Evolutionary conservation across 2,329 filamentous ascomycete species (phyloP), one percentile per base, ranked within the genome.

Genomic region (Aspergillus costaricaensis): DNA sequence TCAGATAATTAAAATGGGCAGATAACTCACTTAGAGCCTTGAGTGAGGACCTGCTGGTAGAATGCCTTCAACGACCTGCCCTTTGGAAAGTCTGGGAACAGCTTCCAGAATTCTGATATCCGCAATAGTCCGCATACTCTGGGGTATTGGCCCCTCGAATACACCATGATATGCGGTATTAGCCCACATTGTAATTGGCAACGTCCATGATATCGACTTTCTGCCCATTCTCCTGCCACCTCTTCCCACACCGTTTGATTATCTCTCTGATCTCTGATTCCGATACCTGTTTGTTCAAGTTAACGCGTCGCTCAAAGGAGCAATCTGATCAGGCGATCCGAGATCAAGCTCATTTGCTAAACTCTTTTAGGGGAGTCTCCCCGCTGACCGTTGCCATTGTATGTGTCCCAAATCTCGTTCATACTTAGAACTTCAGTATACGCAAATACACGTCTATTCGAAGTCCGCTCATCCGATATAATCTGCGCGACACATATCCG

Each of bases 111-210:
- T 76, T 71, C 8, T 84, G 61, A 64, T 84, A 83, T 0, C 82
- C 82, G 4, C 85, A 69, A 59, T 83, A 83, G 30, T 72, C 68
- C 2, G 83, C 83, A 58, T 76, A 71, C 55, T 81, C 77, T 0
- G 77, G 79, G 1, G 71, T 79, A 65, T 83, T 83, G 56, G 85
- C 83, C 0, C 76, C 79, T 1, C 81, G 70, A 15, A 83, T 53
- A 4, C 70, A 75, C 70, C 71, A 78, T 0, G 74, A 77, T 23
- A 76, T 58, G 49, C 9, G 30, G 36, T 38, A 21, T 19, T 58
- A 25, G 7, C 23, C 9, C 9, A 36, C 14, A 9, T 39, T 43
- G 3, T 43, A 43, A 7, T 43, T 43, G 4, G 17, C 17, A 43
- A 43, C 15, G n/a, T 43, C 39, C 39, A 43, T 43, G n/a, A 19